Evolutionary conservation across 305 asterid genomes (phyloP), one percentile per base, ranked within the genome.

Genomic region (Solanum hybrid): DNA sequence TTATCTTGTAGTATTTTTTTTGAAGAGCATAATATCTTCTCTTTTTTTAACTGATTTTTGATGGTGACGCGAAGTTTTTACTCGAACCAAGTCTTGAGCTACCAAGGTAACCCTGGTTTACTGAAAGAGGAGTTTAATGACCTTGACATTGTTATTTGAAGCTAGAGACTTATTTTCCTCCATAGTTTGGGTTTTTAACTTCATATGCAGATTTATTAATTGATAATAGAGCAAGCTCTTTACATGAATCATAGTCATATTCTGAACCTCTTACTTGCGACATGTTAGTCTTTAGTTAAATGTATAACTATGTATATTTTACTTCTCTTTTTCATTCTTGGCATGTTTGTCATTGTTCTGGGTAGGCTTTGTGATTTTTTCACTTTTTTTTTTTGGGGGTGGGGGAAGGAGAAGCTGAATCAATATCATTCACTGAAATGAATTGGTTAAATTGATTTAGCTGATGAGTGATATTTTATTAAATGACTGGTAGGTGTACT

Each of bases 401-500:
- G 20, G 57, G 85, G 33, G 22, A 11, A 78, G 85, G 57, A 79
- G 31, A 79, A 36, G 5, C 11, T 20, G 12, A 5, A 36, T 5
- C 11, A 14, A 36, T 79, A 20, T 35, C 51, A 78, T 35, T 78
- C 31, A 35, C 6, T 5, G 20, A 79, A 79, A 36, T n/a, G 85
- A n/a, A 79, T 22, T 78, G 9, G 29, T 57, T 83, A 42, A 16
- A 82, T 83, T 83, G 28, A 36, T 83, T 46, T 51, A 51, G 76
- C 88, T 90, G 90, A 64, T 22, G 10, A 26, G 35, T 34, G 51
- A 73, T 90, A 76, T 20, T 79, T 88, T 83, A 8, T 14, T 79
- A 89, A 33, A 89, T 77, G 74, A 51, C 89, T 89, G 86, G 90
- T 95, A 96, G 99, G 99, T 97, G 88, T 97, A 97, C 94, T 96